Evolutionary conservation across 495 filamentous ascomycete genomes (phyloP), one percentile per base, ranked within the genome.

Genomic region (Stereocaulon alpinum): DNA sequence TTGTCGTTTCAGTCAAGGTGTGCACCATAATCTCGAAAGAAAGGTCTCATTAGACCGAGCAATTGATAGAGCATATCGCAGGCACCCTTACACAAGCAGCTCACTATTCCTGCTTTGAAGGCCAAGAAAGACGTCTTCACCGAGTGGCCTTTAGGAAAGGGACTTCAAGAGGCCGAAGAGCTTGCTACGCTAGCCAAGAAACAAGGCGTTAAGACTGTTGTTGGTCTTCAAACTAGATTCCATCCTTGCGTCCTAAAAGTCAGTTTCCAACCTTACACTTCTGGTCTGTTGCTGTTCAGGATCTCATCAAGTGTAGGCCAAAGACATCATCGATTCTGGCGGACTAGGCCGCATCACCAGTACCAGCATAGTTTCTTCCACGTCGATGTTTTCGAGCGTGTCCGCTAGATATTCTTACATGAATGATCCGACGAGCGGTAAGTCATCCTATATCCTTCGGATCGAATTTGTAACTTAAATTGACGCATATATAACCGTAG

Each of bases 61-160:
- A n/a, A n/a, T n/a, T 20, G 42, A 34, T 3, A 32, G 62, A 62
- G 32, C 55, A 42, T 45, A 37, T 32, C n/a, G 0, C 59, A 66
- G 20, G 63, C 62, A 10, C 80, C 82, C 48, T 71, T 69, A 11
- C 84, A 86, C 65, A 71, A 74, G 50, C 63, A 66, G 18, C 68
- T 75, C 11, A 68, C 76, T 40, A 65, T 71, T 17, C 77, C 80
- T 2, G 74, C 72, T 15, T 48, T 87, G 10, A 56, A 67, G 18
- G 79, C 80, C 0, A 80, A 80, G n/a, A 85, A 85, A 64, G 68
- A 72, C 37, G 77, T 80, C 14, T 85, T 71, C 56, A 72, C 80
- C 27, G 84, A 86, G 65, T 86, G 84, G 84, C 74, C 74, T 2
- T 62, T 79, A 3, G 73, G 63, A 0, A 56, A 64, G 47, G 73